Percentiles rank a stretch among this genome's conserved stretches.
phyloP scores from a whole-genome alignment of 208 protist genomes.

The Leishmania guyanensis region DNA sequence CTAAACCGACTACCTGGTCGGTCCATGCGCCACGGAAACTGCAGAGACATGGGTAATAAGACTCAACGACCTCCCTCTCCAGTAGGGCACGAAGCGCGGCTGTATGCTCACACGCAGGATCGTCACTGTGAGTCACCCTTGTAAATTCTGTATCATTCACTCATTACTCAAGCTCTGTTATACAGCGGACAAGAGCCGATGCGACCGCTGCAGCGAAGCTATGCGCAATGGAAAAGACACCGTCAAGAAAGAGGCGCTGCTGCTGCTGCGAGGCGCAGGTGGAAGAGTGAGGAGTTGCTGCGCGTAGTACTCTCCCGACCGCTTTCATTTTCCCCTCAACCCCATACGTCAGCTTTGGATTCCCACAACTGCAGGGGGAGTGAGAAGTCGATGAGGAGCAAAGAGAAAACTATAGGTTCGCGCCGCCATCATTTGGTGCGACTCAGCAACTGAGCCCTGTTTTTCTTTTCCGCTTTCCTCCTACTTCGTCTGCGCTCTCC shows the following conservation, averaged over 20 bases:
- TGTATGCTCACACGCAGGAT: background rate
- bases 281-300: background rate
- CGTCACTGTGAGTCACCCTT: background rate
- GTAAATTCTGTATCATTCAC: background rate
- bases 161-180: background rate
- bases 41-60: background rate
- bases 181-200: background rate
- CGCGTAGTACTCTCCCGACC: background rate
- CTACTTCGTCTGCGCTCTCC: background rate
- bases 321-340: background rate
- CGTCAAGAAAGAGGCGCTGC: background rate
- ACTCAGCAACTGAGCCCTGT: background rate
- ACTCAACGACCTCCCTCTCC: background rate
- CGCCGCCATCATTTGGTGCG: background rate
- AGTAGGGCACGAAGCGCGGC: background rate
- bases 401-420: too few species aligned
- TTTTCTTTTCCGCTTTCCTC: background rate
- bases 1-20: background rate
- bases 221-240: background rate
- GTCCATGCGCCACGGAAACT: background rate
- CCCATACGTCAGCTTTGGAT: background rate
- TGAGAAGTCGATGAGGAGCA: background rate
- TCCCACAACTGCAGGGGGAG: background rate
- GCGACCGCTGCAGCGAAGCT: background rate
- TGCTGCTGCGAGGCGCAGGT: background rate